Evolutionary conservation across 257 asterid genomes (phyloP).

Genomic region (Cinchona pubescens): DNA sequence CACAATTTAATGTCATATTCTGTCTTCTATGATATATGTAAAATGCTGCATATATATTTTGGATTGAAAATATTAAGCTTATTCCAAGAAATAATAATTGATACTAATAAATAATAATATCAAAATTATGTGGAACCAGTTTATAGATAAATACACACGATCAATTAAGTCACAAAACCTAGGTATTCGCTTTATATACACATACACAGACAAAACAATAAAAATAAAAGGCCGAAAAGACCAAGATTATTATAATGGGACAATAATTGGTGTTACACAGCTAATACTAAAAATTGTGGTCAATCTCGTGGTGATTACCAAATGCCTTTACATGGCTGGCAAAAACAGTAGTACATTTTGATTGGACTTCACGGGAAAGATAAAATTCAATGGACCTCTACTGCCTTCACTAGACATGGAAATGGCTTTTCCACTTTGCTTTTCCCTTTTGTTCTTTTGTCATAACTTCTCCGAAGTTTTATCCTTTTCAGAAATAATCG

Average conservation of each 20-base stretch:
- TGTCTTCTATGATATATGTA: background rate
- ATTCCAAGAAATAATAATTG: background rate
- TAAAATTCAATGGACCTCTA: slow-evolving; percentile 2
- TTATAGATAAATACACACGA: background rate
- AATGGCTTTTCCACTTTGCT: background rate
- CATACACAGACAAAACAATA: background rate
- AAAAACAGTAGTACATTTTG: background rate
- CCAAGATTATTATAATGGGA: slow-evolving; percentile 9
- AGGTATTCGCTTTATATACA: background rate
- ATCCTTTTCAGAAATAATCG: too few relatives aligned
- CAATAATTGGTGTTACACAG: slow-evolving; percentile 8
- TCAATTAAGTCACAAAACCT: background rate
- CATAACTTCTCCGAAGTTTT: background rate
- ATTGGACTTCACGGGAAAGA: slow-evolving; percentile 1
- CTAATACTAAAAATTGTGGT: slow-evolving; percentile 6
- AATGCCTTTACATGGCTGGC: slow-evolving; percentile 12
- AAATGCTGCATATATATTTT: background rate
- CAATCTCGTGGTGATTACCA: slow-evolving; percentile 18
- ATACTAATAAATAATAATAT: too few relatives aligned
- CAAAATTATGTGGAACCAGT: background rate
- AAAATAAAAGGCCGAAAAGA: slow-evolving; percentile 1
- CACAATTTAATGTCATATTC: background rate
- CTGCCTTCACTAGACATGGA: slow-evolving; percentile 9
- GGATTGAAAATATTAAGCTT: background rate
- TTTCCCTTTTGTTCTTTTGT: slow-evolving; percentile 7